Conservation (phyloP, 1,284 basidiomycete genomes). For the Puccinia sorghi region DNA sequence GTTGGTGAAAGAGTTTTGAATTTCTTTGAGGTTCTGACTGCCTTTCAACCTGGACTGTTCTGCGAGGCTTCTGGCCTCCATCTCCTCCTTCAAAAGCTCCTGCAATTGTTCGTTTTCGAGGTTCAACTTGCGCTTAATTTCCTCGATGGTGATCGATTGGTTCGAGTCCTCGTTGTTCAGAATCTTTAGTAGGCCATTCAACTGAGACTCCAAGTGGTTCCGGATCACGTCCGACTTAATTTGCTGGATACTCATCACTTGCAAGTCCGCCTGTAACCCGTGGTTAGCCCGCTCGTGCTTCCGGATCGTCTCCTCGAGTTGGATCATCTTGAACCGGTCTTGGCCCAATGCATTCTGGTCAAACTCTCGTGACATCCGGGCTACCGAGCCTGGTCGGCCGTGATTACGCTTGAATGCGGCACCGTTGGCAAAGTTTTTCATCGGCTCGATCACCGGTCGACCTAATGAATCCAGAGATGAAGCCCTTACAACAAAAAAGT, state of each 20-base stretch:
- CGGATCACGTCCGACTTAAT: constrained; percentile 69
- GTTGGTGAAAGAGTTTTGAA: constrained; percentile 50
- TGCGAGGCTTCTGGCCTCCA: constrained; percentile 54
- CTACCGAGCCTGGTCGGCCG: constrained; percentile 57
- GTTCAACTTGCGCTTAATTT: constrained; percentile 65
- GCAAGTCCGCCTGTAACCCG: constrained; percentile 61
- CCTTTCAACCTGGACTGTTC: constrained; percentile 49
- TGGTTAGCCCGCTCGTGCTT: constrained; percentile 49
- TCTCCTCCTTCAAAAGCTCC: constrained; percentile 68
- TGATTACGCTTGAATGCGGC: constrained; percentile 51
- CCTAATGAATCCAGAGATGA: constrained; percentile 48
- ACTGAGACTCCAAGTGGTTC: constrained; percentile 67
- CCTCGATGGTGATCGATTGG: constrained; percentile 67
- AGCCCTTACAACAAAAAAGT: constrained; percentile 58
- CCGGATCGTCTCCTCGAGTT: constrained; percentile 54
- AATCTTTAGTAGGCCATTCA: constrained; percentile 69
- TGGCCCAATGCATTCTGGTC: constrained; percentile 54
- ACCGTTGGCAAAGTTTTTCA: constrained; percentile 40
- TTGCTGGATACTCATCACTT: constrained; percentile 70
- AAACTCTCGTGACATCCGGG: constrained; percentile 50
- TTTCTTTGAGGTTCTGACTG: constrained; percentile 44
- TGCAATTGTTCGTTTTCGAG: constrained; percentile 66
- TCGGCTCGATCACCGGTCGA: constrained; percentile 38
- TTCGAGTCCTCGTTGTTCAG: constrained; percentile 65
- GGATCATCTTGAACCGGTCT: constrained; percentile 54